Percentiles rank a stretch among this genome's conserved stretches.
Evolutionary conservation across 257 asterid species (phyloP).

Genomic region (Solanum bukasovii): DNA sequence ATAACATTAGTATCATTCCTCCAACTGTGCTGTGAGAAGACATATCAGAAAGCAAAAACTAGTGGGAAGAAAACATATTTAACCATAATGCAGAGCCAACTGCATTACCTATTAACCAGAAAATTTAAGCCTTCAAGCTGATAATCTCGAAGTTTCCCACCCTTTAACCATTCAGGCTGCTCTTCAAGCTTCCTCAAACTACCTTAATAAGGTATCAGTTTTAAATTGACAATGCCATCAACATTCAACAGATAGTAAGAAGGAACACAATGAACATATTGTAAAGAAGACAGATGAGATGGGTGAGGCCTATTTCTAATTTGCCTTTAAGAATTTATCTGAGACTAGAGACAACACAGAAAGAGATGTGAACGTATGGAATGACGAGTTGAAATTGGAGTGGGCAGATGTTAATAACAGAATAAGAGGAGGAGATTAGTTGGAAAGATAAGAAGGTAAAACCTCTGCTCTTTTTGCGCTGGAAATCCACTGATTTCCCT

Average conservation of each 20-base stretch:
- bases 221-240: neutral
- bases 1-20: slow-evolving; percentile 96
- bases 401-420: neutral
- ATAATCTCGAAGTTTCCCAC: slow-evolving; percentile 97
- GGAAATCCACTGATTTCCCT: slow-evolving; percentile 92
- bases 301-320: neutral
- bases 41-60: slow-evolving; percentile 30
- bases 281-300: neutral
- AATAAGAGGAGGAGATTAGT: neutral
- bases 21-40: slow-evolving; percentile 76
- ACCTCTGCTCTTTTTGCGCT: slow-evolving; percentile 97
- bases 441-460: neutral
- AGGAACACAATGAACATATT: neutral
- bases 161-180: slow-evolving; percentile 97
- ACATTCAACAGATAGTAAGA: neutral
- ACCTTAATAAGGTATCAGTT: slow-evolving; percentile 40
- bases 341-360: neutral
- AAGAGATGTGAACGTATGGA: neutral
- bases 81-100: slow-evolving; percentile 11
- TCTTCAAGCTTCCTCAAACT: slow-evolving; percentile 97
- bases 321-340: neutral
- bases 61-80: slow-evolving; percentile 2
- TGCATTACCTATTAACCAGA: slow-evolving; percentile 85
- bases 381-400: neutral
- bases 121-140: slow-evolving; percentile 99